A percentile compares a stretch with the other conserved stretches of the same genome.
phyloP scores from a whole-genome alignment of 2,329 filamentous ascomycete genomes.

The Alternaria rosae region DNA sequence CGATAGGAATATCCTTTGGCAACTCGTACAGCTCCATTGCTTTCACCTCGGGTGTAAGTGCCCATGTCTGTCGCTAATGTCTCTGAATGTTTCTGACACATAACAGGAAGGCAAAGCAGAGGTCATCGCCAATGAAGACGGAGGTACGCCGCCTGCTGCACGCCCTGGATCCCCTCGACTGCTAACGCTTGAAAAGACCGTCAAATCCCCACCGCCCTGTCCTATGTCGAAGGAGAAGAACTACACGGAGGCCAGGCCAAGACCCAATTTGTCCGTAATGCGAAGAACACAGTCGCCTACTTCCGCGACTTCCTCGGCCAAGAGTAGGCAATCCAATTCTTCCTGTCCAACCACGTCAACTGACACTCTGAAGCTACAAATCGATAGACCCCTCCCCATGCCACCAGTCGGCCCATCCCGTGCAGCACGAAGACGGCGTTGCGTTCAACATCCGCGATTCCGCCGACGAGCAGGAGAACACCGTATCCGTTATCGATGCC shows the following conservation, averaged over 20 bases:
- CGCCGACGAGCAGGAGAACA: slow-evolving; percentile 62
- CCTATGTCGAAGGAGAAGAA: slow-evolving; percentile 95
- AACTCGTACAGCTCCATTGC: slow-evolving; percentile 99
- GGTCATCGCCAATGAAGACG: slow-evolving; percentile 98
- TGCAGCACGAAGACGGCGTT: slow-evolving; percentile 74
- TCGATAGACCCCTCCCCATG: slow-evolving; percentile 95
- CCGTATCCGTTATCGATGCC: slow-evolving; percentile 79
- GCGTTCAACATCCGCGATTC: slow-evolving; percentile 87
- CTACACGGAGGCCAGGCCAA: slow-evolving; percentile 97
- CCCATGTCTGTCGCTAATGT: neutral
- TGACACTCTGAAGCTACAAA: slow-evolving; percentile 71
- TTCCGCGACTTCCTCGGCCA: slow-evolving; percentile 96
- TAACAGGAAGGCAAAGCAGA: slow-evolving; percentile 86
- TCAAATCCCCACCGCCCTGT: slow-evolving; percentile 93
- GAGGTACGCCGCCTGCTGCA: slow-evolving; percentile 66
- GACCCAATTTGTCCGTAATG: slow-evolving; percentile 88
- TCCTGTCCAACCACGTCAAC: slow-evolving; percentile 3
- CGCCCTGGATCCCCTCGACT: slow-evolving; percentile 6
- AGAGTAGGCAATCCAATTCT: slow-evolving; percentile 66
- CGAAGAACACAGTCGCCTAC: slow-evolving; percentile 90
- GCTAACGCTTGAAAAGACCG: slow-evolving; percentile 68
- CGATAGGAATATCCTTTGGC: slow-evolving; percentile 96
- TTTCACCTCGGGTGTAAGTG: slow-evolving; percentile 71
- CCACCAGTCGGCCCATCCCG: slow-evolving; percentile 90
- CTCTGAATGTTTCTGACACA: slow-evolving; percentile 14